Evolutionary conservation across 805 yeast genomes (phyloP).

Genomic region (Yarrowia porcina): DNA sequence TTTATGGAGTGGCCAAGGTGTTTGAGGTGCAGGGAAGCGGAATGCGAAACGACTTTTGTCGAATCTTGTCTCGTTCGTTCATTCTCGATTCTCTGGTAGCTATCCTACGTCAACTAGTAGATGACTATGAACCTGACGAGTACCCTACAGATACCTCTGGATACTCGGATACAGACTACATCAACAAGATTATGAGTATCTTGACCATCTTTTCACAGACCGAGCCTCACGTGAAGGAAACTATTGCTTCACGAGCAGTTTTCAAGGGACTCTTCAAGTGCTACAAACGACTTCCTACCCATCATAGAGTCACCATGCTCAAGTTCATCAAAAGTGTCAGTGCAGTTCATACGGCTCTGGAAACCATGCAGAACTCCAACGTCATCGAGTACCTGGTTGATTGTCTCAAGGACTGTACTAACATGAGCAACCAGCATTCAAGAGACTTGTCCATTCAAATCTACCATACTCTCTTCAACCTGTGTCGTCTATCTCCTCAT

Average conservation of each 20-base stretch:
- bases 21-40: constrained; percentile 40
- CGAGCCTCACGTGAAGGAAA: constrained; percentile 45
- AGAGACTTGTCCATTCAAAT: constrained; percentile 46
- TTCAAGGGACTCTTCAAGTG: constrained; percentile 40
- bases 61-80: constrained; percentile 46
- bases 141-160: constrained; percentile 29
- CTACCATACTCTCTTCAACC: constrained; percentile 51
- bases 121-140: constrained; percentile 17
- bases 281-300: constrained; percentile 30
- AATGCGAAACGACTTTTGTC: constrained; percentile 46
- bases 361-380: constrained; percentile 38
- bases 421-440: constrained; percentile 29
- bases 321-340: constrained; percentile 43
- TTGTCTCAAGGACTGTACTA: constrained; percentile 32
- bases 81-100: constrained; percentile 42
- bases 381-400: constrained; percentile 46
- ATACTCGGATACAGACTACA: constrained; percentile 26
- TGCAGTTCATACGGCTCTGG: constrained; percentile 34
- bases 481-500: constrained; percentile 48
- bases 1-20: constrained; percentile 44
- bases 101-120: constrained; percentile 38
- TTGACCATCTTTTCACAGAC: constrained; percentile 46
- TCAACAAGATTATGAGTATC: constrained; percentile 43
- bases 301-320: constrained; percentile 44
- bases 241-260: constrained; percentile 33